Evolutionary conservation across 768 basidiomycete genomes (phyloP).

Genomic region (Boletus huronensis): DNA sequence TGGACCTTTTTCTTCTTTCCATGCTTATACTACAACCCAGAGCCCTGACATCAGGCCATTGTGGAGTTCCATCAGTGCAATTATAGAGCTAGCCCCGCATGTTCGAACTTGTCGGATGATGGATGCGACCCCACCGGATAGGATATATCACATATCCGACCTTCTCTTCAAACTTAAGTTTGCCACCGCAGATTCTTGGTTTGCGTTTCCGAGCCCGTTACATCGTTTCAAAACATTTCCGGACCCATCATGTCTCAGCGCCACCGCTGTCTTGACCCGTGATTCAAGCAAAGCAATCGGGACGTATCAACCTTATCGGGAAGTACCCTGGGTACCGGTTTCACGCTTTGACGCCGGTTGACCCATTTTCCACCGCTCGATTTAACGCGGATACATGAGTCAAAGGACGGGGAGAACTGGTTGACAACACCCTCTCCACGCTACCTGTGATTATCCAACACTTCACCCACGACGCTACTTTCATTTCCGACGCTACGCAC

Average conservation of each 20-base stretch:
- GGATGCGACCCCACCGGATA: neutral
- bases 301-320: neutral
- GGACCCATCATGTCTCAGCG: neutral
- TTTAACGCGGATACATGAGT: neutral
- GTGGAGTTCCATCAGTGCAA: constrained; percentile 7
- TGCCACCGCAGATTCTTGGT: constrained; percentile 1
- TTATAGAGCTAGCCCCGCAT: constrained; percentile 1
- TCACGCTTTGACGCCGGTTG: neutral
- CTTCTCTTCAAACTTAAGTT: constrained; percentile 10
- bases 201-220: neutral
- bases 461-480: constrained; percentile 2
- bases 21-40: constrained; percentile 4
- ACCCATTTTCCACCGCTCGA: neutral
- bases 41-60: constrained; percentile 7
- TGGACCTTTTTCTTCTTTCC: constrained; percentile 5
- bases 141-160: neutral
- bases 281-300: neutral
- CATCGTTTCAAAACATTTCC: neutral
- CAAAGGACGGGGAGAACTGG: neutral
- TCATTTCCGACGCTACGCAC: constrained; percentile 23
- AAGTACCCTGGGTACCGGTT: neutral
- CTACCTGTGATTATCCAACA: neutral
- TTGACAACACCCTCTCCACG: neutral
- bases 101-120: neutral
- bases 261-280: neutral